Evolutionary conservation across 176 grass and related monocot genomes (phyloP).

Genomic region (Poa pratensis): DNA sequence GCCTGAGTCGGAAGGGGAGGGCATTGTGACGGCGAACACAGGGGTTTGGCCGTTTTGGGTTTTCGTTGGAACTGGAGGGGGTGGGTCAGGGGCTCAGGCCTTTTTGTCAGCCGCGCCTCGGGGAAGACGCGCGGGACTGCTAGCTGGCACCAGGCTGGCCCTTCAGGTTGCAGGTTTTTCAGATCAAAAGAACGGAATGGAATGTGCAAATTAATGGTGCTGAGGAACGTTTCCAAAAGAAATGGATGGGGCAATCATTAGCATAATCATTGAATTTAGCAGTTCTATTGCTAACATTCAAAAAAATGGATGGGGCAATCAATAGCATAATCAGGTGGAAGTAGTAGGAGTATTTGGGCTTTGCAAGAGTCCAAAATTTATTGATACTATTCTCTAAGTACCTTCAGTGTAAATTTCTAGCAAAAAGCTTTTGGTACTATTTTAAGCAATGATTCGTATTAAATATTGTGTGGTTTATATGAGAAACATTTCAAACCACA

Average conservation of each 20-base stretch:
- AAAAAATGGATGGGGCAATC: too few species aligned
- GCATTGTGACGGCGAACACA: conserved; percentile 27
- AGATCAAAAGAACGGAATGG: background rate
- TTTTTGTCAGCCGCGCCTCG: conserved; percentile 40
- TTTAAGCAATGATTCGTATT: background rate
- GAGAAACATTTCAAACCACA: too few species aligned
- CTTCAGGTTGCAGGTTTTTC: background rate
- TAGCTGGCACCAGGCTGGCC: conserved; percentile 13
- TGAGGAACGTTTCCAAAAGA: background rate
- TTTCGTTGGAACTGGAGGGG: conserved; percentile 24
- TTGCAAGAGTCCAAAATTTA: background rate
- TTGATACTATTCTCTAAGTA: background rate
- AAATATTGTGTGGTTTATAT: background rate
- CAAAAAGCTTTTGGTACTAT: background rate
- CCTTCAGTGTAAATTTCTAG: background rate
- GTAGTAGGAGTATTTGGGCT: background rate
- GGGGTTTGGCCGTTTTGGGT: conserved; percentile 24
- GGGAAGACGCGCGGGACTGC: background rate
- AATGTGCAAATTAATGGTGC: background rate
- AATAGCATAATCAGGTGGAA: background rate
- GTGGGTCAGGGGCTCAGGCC: background rate
- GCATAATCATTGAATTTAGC: too few species aligned
- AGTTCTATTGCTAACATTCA: too few species aligned
- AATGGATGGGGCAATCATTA: background rate
- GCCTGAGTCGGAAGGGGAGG: conserved; percentile 15